Conservation (phyloP, 495 filamentous ascomycete genomes). For the Penicillium canariense region DNA sequence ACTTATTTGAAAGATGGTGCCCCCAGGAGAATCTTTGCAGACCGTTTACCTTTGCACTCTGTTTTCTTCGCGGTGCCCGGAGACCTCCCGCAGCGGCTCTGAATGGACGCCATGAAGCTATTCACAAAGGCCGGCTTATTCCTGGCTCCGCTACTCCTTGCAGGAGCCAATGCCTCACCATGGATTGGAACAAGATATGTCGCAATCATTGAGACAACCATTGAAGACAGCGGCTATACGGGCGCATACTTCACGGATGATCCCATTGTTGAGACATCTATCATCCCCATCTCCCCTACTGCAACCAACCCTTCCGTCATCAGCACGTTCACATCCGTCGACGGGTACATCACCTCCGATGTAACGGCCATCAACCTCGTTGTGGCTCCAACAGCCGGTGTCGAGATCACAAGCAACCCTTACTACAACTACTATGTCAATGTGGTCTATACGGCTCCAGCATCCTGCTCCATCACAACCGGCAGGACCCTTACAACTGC, state of each 20-base stretch:
- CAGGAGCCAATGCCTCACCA: conserved; percentile 5
- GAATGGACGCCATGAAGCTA: not conserved
- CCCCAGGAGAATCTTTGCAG: not conserved
- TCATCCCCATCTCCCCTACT: conserved; percentile 9
- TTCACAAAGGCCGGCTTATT: not conserved
- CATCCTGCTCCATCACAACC: conserved; percentile 22
- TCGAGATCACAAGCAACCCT: conserved; percentile 12
- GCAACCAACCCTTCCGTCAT: conserved; percentile 5
- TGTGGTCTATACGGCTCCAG: conserved; percentile 29
- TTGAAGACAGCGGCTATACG: conserved; percentile 6
- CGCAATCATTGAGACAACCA: conserved; percentile 4
- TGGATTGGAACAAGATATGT: conserved; percentile 20
- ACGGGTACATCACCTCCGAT: conserved; percentile 3
- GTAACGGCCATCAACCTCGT: conserved; percentile 16
- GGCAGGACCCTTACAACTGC: conserved; percentile 17
- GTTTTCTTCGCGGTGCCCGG: not conserved
- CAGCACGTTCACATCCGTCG: conserved; percentile 7
- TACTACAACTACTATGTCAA: conserved; percentile 22
- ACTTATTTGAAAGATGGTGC: not conserved
- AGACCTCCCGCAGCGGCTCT: not conserved
- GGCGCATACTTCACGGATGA: conserved; percentile 8
- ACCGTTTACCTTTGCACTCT: not conserved
- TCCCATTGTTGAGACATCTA: conserved; percentile 2
- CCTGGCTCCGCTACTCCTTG: not conserved
- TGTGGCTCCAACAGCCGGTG: conserved; percentile 12